Conservation (phyloP, 106 monocot species). For the Amphibolis antarctica region DNA sequence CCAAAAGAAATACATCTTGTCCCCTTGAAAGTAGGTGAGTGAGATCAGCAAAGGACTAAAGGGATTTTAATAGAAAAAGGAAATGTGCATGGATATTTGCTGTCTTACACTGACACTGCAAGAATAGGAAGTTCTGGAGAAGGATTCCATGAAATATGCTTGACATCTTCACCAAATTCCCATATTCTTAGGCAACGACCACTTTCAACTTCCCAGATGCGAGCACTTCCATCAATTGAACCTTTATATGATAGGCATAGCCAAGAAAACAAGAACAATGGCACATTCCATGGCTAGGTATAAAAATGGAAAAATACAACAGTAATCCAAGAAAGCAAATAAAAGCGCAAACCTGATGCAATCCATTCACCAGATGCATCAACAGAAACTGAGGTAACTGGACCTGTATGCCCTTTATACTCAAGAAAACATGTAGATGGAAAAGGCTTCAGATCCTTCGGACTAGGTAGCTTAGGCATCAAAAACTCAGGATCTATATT, state of each 20-base stretch:
- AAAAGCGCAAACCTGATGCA: slow-evolving; percentile 56
- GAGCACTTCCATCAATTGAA: slow-evolving; percentile 80
- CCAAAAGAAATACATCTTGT: slow-evolving; percentile 76
- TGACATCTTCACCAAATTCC: slow-evolving; percentile 64
- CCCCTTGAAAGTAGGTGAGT: slow-evolving; percentile 33
- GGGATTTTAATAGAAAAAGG: not conserved
- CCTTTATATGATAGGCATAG: slow-evolving; percentile 23
- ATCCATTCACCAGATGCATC: slow-evolving; percentile 77
- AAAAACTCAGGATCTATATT: slow-evolving; percentile 96
- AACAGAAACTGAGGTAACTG: slow-evolving; percentile 71
- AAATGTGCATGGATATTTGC: not conserved
- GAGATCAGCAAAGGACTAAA: not conserved
- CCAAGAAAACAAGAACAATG: not conserved
- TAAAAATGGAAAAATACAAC: not conserved
- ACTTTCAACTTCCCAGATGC: slow-evolving; percentile 92
- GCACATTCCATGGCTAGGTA: not conserved
- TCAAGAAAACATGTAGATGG: slow-evolving; percentile 87
- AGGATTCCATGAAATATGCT: slow-evolving; percentile 91
- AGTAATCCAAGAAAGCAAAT: not conserved
- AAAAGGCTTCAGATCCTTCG: slow-evolving; percentile 91
- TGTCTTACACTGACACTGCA: slow-evolving; percentile 57
- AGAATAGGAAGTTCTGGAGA: slow-evolving; percentile 56
- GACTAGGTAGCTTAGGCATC: slow-evolving; percentile 82
- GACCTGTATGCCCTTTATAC: slow-evolving; percentile 74
- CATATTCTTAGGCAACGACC: slow-evolving; percentile 76